These are phyloP conservation scores for Krasilnikovozyma curviuscula DNA, from an alignment of 768 basidiomycete genomes.

Conservation along the genomic window DNA sequence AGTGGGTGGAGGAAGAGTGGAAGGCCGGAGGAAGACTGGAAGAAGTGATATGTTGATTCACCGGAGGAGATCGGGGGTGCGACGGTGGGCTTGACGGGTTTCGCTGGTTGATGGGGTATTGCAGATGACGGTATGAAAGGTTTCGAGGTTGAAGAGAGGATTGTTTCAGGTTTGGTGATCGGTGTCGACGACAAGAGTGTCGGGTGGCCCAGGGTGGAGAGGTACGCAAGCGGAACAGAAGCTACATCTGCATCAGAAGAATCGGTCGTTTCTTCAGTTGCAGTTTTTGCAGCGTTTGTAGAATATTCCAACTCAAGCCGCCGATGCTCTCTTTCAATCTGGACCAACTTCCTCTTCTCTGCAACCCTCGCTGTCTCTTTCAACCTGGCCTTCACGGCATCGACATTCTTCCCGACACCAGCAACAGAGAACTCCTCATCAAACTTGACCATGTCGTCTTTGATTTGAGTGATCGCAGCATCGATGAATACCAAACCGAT, in stretches of 20 bases:
- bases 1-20: constrained; percentile 87
- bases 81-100: constrained; percentile 26
- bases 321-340: not conserved
- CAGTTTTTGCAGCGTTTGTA: no score
- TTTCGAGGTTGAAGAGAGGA: no score
- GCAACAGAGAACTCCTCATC: constrained; percentile 47
- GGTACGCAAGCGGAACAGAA: not conserved
- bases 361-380: constrained; percentile 34
- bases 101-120: no score
- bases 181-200: constrained; percentile 15
- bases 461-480: constrained; percentile 52
- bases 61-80: constrained; percentile 44
- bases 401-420: not conserved
- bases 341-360: constrained; percentile 13
- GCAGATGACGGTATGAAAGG: no score
- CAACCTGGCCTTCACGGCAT: constrained; percentile 11
- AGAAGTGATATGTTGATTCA: constrained; percentile 82
- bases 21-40: constrained; percentile 78
- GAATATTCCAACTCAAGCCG: no score
- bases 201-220: constrained; percentile 15
- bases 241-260: constrained; percentile 13
- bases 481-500: constrained; percentile 63
- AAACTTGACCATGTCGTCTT: constrained; percentile 62
- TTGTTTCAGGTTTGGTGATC: constrained; percentile 10
- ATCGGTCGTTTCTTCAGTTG: not conserved